phyloP scores from a whole-genome alignment of 2,329 filamentous ascomycete species.

The Simplicillium sp. region DNA sequence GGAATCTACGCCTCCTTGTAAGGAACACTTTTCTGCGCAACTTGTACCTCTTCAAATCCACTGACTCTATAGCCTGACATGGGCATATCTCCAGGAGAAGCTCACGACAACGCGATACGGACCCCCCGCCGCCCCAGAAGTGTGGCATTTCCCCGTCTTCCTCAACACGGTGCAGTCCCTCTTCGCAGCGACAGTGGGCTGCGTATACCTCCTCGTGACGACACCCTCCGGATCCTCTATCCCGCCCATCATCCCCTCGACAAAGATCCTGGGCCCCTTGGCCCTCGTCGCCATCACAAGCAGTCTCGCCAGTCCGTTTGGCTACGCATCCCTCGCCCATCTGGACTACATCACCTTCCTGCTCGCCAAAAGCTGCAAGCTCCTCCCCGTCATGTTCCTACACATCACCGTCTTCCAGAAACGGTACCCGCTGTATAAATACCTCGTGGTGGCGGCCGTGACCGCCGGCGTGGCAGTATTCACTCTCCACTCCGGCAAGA shows the following conservation, averaged over 20 bases:
- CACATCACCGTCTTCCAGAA: constrained; percentile 87
- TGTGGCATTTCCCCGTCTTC: constrained; percentile 90
- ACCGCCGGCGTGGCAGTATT: constrained; percentile 91
- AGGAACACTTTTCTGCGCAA: constrained; percentile 16
- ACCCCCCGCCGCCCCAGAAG: constrained; percentile 50
- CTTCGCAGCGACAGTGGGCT: constrained; percentile 76
- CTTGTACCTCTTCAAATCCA: neutral
- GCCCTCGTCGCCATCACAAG: constrained; percentile 78
- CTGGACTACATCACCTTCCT: constrained; percentile 98
- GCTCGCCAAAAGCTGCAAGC: constrained; percentile 94
- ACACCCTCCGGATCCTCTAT: constrained; percentile 35
- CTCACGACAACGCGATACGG: constrained; percentile 90
- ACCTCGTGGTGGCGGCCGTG: constrained; percentile 82
- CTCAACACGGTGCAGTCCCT: constrained; percentile 92
- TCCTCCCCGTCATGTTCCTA: constrained; percentile 96
- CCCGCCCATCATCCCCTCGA: constrained; percentile 67
- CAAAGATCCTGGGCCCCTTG: constrained; percentile 66
- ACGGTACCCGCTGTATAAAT: constrained; percentile 91
- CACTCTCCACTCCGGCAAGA: constrained; percentile 69
- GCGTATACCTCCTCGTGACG: constrained; percentile 65
- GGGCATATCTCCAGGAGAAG: constrained; percentile 94
- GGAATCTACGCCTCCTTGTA: constrained; percentile 98
- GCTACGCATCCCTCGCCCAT: constrained; percentile 83
- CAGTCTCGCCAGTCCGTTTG: constrained; percentile 88
- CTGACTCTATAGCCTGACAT: constrained; percentile 60